phyloP scores from a whole-genome alignment of 164 flowering plant species.

The Aristolochia contorta region DNA sequence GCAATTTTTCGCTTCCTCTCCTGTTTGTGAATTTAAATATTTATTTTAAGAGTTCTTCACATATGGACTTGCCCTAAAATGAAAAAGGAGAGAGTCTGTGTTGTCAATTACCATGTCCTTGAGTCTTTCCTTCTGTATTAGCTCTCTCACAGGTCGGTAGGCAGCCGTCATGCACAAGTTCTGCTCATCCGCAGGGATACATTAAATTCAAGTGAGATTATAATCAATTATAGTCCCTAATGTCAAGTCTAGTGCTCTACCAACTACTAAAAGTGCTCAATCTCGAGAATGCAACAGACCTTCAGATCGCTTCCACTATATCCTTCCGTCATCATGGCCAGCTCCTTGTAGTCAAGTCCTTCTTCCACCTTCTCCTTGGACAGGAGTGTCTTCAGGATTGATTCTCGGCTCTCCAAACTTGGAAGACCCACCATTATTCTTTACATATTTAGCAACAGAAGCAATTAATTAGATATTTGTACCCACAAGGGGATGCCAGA shows the following conservation, averaged over 20 bases:
- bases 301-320: slow-evolving; percentile 91
- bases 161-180: slow-evolving; percentile 91
- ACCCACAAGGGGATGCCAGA: too few relatives aligned
- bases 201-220: slow-evolving; percentile 2
- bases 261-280: background rate
- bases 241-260: slow-evolving; percentile 1
- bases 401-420: slow-evolving; percentile 57
- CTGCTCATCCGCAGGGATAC: slow-evolving; percentile 27
- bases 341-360: slow-evolving; percentile 64
- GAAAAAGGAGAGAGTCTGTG: background rate
- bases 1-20: slow-evolving; percentile 54
- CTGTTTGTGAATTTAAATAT: too few relatives aligned
- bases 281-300: slow-evolving; percentile 28
- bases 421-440: slow-evolving; percentile 95
- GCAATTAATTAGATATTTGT: too few relatives aligned
- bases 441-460: slow-evolving; percentile 4
- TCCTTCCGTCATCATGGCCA: slow-evolving; percentile 91
- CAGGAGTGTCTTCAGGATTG: slow-evolving; percentile 63
- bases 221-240: background rate
- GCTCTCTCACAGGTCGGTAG: slow-evolving; percentile 88
- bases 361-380: slow-evolving; percentile 66
- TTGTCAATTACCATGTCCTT: slow-evolving; percentile 52
- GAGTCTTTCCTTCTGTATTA: slow-evolving; percentile 70
- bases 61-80: too few relatives aligned
- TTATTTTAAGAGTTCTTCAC: too few relatives aligned